These are phyloP conservation scores for Picea mariana DNA, from an alignment of 83 land plant species.

Conservation along the genomic window DNA sequence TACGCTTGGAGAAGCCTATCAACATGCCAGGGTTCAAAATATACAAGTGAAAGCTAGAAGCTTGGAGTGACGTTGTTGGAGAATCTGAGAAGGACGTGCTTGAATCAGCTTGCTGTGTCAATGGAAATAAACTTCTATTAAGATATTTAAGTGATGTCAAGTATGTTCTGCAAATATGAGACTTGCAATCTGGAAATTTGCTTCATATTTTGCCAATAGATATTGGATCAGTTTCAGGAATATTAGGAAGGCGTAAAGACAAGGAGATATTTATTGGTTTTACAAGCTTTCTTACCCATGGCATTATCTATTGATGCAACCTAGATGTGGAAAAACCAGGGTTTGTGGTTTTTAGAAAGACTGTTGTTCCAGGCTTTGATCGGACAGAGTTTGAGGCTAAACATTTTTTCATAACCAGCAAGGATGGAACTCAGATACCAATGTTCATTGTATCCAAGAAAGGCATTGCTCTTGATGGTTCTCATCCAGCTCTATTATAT, in stretches of 20 bases:
- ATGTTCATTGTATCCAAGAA: constrained; percentile 65
- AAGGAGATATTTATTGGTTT: constrained; percentile 69
- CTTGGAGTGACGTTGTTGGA: constrained; percentile 60
- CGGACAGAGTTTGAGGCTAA: constrained; percentile 62
- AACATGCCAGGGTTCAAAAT: no score
- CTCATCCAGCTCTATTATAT: constrained; percentile 79
- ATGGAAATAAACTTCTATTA: constrained; percentile 62
- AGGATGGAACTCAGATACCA: constrained; percentile 89
- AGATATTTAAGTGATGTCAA: constrained; percentile 89
- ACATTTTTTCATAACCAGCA: constrained; percentile 84
- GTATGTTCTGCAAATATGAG: constrained; percentile 72
- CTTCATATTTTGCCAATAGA: constrained; percentile 67
- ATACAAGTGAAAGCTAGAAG: no score
- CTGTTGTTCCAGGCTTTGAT: constrained; percentile 69
- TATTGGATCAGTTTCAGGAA: constrained; percentile 68
- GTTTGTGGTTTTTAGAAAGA: constrained; percentile 67
- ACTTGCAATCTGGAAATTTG: constrained; percentile 62
- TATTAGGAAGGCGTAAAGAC: constrained; percentile 77
- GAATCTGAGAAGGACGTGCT: constrained; percentile 79
- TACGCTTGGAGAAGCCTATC: no score
- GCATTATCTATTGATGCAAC: constrained; percentile 80
- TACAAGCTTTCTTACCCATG: constrained; percentile 88
- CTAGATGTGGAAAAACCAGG: constrained; percentile 49
- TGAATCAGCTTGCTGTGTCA: constrained; percentile 65
- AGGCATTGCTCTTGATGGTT: constrained; percentile 42